Evolutionary conservation across 2,329 filamentous ascomycete genomes (phyloP).

Genomic region (Fusarium torreyae): DNA sequence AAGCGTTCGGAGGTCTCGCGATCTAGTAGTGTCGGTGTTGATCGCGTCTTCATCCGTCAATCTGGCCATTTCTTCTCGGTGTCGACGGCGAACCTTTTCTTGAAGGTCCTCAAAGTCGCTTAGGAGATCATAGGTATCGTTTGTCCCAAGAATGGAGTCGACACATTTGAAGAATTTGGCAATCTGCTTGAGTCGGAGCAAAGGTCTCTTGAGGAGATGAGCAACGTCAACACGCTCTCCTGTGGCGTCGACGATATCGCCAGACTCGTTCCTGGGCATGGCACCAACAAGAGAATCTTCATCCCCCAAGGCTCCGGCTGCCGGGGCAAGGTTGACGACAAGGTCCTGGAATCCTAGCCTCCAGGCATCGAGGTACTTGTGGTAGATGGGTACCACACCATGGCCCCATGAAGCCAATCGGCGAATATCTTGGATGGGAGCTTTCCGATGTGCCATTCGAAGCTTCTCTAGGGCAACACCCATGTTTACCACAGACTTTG

Average conservation of each 20-base stretch:
- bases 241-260: constrained; percentile 78
- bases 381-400: constrained; percentile 82
- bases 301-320: constrained; percentile 67
- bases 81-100: constrained; percentile 78
- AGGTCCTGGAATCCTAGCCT: constrained; percentile 94
- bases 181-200: constrained; percentile 90
- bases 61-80: constrained; percentile 78
- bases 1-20: constrained; percentile 84
- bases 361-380: constrained; percentile 90
- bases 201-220: constrained; percentile 88
- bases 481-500: constrained; percentile 94
- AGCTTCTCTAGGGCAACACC: constrained; percentile 90
- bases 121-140: constrained; percentile 59
- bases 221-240: constrained; percentile 96
- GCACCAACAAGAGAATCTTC: constrained; percentile 72
- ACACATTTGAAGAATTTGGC: constrained; percentile 84
- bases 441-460: constrained; percentile 83
- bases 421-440: constrained; percentile 80
- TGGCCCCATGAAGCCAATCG: constrained; percentile 86
- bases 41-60: constrained; percentile 87
- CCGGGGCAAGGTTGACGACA: constrained; percentile 90
- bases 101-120: constrained; percentile 79
- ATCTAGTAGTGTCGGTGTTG: constrained; percentile 84
- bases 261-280: constrained; percentile 73
- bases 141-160: constrained; percentile 68